Percentiles rank a stretch among this genome's conserved stretches.
These are phyloP conservation scores for Meripilus lineatus DNA, from an alignment of 1,284 basidiomycete genomes.

Conservation along the genomic window DNA sequence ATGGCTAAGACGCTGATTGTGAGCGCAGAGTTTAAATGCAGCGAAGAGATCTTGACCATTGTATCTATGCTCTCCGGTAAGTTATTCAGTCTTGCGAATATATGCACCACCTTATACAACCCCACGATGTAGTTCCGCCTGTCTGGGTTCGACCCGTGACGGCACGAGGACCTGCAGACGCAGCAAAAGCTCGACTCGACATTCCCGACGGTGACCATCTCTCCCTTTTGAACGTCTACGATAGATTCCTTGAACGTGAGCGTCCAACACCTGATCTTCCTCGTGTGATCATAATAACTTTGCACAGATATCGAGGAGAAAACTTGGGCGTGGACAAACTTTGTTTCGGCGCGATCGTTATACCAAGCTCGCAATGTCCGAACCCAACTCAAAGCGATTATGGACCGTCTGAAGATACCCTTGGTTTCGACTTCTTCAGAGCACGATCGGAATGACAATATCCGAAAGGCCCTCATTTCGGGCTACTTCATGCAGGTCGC, in stretches of 20 bases:
- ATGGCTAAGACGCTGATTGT: conserved; percentile 93
- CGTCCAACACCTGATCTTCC: conserved; percentile 9
- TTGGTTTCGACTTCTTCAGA: conserved; percentile 78
- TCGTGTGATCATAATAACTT: neutral
- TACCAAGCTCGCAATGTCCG: conserved; percentile 96
- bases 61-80: conserved; percentile 93
- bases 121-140: conserved; percentile 67
- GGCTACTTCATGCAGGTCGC: conserved; percentile 99
- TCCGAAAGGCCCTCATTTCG: conserved; percentile 83
- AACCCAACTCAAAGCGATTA: conserved; percentile 82
- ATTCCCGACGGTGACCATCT: conserved; percentile 97
- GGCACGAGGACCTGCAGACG: conserved; percentile 85
- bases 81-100: conserved; percentile 14
- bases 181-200: conserved; percentile 84
- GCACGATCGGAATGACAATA: conserved; percentile 74
- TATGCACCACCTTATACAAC: neutral
- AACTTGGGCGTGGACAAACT: conserved; percentile 94
- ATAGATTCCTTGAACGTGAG: conserved; percentile 84
- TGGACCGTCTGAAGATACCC: conserved; percentile 91
- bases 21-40: conserved; percentile 94
- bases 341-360: conserved; percentile 81
- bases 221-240: conserved; percentile 94
- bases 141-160: conserved; percentile 91
- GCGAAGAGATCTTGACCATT: conserved; percentile 93
- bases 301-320: conserved; percentile 66